phyloP scores from a whole-genome alignment of 2,329 filamentous ascomycete species.

The Colletotrichum australisinense region DNA sequence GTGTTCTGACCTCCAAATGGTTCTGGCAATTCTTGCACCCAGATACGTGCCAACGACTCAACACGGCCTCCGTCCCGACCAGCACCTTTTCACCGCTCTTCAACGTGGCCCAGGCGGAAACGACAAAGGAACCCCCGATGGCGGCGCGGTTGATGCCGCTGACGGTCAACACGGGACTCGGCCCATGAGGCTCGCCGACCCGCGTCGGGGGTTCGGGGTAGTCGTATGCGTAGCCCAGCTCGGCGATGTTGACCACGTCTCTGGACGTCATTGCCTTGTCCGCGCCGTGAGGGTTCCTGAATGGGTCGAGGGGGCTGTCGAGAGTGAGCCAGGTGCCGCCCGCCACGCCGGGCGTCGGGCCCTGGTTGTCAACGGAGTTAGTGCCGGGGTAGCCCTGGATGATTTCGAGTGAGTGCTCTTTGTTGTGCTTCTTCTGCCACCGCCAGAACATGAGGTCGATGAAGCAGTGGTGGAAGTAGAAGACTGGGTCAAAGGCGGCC shows the following conservation, averaged over 20 bases:
- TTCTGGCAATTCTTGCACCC: conserved; percentile 42
- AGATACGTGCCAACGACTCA: conserved; percentile 40
- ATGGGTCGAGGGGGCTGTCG: conserved; percentile 33
- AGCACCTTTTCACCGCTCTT: not conserved
- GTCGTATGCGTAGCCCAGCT: conserved; percentile 37
- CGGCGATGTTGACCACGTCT: conserved; percentile 5
- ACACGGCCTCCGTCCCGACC: conserved; percentile 36
- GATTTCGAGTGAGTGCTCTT: conserved; percentile 18
- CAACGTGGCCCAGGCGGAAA: conserved; percentile 33
- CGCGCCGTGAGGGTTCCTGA: not conserved
- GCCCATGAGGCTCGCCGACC: not conserved
- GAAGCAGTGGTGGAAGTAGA: conserved; percentile 47
- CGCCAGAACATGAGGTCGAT: conserved; percentile 45
- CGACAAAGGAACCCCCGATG: conserved; percentile 40
- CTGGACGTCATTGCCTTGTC: not conserved
- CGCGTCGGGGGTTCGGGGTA: not conserved
- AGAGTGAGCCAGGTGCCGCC: conserved; percentile 12
- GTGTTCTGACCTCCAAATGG: conserved; percentile 34
- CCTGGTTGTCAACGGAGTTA: conserved; percentile 30
- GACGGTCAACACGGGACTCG: conserved; percentile 17
- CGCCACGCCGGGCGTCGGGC: conserved; percentile 23
- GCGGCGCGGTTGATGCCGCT: conserved; percentile 37
- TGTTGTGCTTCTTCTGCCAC: conserved; percentile 41
- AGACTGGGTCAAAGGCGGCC: conserved; percentile 48
- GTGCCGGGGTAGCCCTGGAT: conserved; percentile 28